phyloP scores from a whole-genome alignment of 768 basidiomycete species.

The Kwoniella botswanensis region DNA sequence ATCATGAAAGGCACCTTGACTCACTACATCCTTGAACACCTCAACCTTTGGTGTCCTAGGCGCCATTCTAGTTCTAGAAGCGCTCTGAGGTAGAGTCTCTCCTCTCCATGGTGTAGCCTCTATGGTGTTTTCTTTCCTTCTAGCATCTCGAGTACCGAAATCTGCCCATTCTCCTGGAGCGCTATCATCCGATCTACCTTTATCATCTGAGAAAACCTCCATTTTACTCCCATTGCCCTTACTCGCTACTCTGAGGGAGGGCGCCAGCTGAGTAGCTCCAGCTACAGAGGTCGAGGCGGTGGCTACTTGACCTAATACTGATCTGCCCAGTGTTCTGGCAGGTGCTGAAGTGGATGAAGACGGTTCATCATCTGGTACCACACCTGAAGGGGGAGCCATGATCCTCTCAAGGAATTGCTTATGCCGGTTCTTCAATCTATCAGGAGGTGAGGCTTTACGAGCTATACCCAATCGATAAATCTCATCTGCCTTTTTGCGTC shows the following conservation, averaged over 20 bases:
- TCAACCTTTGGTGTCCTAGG: slow-evolving; percentile 60
- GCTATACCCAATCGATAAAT: slow-evolving; percentile 82
- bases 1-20: slow-evolving; percentile 15
- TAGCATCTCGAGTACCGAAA: slow-evolving; percentile 60
- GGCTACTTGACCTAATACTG: slow-evolving; percentile 45
- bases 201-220: slow-evolving; percentile 55
- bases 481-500: slow-evolving; percentile 75
- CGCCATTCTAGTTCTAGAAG: slow-evolving; percentile 44
- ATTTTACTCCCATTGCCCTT: slow-evolving; percentile 54
- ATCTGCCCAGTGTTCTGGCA: slow-evolving; percentile 36
- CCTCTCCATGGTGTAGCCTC: slow-evolving; percentile 60
- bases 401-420: slow-evolving; percentile 72
- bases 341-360: slow-evolving; percentile 10
- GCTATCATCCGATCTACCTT: slow-evolving; percentile 38
- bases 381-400: slow-evolving; percentile 60
- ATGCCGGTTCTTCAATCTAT: slow-evolving; percentile 80
- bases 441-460: slow-evolving; percentile 78
- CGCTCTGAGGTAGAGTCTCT: slow-evolving; percentile 59
- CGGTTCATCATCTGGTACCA: slow-evolving; percentile 47
- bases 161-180: slow-evolving; percentile 59
- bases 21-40: slow-evolving; percentile 61
- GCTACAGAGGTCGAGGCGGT: slow-evolving; percentile 58
- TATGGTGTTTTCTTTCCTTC: slow-evolving; percentile 60
- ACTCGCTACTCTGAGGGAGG: slow-evolving; percentile 35
- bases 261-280: slow-evolving; percentile 39